Evolutionary conservation across 2,329 filamentous ascomycete species (phyloP).

Genomic region (Fusarium sacchari): DNA sequence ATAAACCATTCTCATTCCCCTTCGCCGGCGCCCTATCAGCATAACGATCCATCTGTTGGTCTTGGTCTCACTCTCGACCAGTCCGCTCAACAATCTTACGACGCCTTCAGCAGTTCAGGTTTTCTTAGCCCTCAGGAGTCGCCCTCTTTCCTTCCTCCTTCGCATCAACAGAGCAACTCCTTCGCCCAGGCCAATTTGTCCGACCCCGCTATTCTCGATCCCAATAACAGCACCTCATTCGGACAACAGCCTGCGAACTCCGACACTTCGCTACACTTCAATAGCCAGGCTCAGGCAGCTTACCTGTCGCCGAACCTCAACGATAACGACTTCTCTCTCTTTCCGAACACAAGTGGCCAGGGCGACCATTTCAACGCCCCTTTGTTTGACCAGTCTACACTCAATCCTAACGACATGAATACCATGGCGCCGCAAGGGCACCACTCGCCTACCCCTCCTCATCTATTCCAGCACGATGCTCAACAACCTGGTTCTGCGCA

Average conservation of each 20-base stretch:
- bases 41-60: conserved; percentile 59
- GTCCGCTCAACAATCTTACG: conserved; percentile 54
- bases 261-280: conserved; percentile 54
- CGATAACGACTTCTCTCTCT: conserved; percentile 71
- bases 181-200: conserved; percentile 47
- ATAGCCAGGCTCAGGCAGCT: conserved; percentile 53
- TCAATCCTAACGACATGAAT: conserved; percentile 59
- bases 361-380: conserved; percentile 70
- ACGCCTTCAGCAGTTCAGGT: conserved; percentile 55
- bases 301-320: conserved; percentile 64
- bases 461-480: conserved; percentile 62
- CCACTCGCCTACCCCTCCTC: conserved; percentile 66
- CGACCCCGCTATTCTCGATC: conserved; percentile 53
- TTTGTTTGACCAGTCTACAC: conserved; percentile 63
- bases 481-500: conserved; percentile 60
- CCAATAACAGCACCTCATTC: conserved; percentile 53
- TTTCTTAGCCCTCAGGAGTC: conserved; percentile 61
- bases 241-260: conserved; percentile 53
- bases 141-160: conserved; percentile 46
- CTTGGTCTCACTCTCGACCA: conserved; percentile 69
- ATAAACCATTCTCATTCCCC: conserved; percentile 76
- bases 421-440: conserved; percentile 67
- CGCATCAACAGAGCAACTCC: conserved; percentile 44
- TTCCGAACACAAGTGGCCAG: conserved; percentile 62
- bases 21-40: conserved; percentile 65